phyloP scores from a whole-genome alignment of 495 filamentous ascomycete genomes.

The Hypoxylon crocopeplum region DNA sequence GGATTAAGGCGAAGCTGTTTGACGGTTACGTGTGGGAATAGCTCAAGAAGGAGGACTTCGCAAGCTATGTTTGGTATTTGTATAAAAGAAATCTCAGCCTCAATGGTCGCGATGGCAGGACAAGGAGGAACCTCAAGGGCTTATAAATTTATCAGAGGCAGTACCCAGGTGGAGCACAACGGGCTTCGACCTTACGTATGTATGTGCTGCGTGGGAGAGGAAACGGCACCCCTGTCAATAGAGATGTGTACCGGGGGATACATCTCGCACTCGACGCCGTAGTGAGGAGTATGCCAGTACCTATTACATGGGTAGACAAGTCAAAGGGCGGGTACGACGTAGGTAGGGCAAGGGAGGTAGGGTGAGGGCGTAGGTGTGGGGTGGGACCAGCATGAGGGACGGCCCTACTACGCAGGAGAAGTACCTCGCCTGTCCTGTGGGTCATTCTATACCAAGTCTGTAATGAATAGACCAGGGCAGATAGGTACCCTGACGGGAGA shows the following conservation, averaged over 20 bases:
- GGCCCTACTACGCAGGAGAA: conserved; percentile 17
- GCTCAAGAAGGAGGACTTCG: conserved; percentile 22
- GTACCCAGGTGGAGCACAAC: conserved; percentile 39
- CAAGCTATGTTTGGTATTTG: conserved; percentile 40
- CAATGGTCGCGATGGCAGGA: conserved; percentile 37
- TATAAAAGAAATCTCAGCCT: conserved; percentile 44
- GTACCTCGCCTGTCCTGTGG: conserved; percentile 35
- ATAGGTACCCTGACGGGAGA: conserved; percentile 5
- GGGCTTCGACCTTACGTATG: conserved; percentile 37
- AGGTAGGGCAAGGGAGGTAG: conserved; percentile 27
- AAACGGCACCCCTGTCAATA: conserved; percentile 30
- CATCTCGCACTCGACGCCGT: conserved; percentile 27
- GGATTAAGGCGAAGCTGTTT: conserved; percentile 21
- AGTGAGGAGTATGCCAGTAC: conserved; percentile 29
- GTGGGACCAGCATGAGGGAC: conserved; percentile 19
- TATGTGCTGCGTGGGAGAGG: conserved; percentile 27
- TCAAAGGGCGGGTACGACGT: conserved; percentile 38
- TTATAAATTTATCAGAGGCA: conserved; percentile 45
- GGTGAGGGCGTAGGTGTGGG: conserved; percentile 31
- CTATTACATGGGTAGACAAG: conserved; percentile 29
- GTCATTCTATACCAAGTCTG: conserved; percentile 12
- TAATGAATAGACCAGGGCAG: conserved; percentile 13
- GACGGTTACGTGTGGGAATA: conserved; percentile 21
- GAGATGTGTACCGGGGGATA: conserved; percentile 27
- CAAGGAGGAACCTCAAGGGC: conserved; percentile 38